Evolutionary conservation across 1,284 basidiomycete genomes (phyloP), one percentile per base, ranked within the genome.

Genomic region (Apiotrichum siamense): DNA sequence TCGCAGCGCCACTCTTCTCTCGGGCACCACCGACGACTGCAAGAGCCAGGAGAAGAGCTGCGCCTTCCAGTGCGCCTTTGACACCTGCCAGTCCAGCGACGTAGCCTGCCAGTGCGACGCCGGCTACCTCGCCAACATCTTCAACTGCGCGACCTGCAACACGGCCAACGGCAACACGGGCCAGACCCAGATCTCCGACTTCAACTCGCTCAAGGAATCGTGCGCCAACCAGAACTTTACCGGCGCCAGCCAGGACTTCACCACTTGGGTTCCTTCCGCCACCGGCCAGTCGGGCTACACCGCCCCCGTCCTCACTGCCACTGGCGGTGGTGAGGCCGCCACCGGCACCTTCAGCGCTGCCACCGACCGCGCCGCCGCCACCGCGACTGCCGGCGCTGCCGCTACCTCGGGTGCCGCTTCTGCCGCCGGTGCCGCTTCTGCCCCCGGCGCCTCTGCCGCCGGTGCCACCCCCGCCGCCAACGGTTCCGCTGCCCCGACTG

Each of bases 101-200:
- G 49, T 72, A 38, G 54, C 54, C 31, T 74, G 72, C 57, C 69
- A 72, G 58, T 74, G 72, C 58, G 47, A 57, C 59, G 60, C 44
- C 7, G 26, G 49, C 10, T 72, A 74, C 66, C 65, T 73, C 52
- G 52, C 57, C 40, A 68, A 65, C 65, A 70, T 74, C 56, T 74
- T 57, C 68, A 70, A 71, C 68, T 73, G 67, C 54, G 70, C 61
- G 18, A 63, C 63, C n/a, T 73, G 72, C 62, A 73, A 73, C 66
- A 67, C 69, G 21, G 66, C 62, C 58, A 73, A 72, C 64, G 52
- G 51, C 53, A 72, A 72, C 65, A 47, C 61, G 29, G 59, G 67
- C 20, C 7, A 11, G 12, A 74, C 71, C 32, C 52, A 54, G 23
- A 33, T 71, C 37, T 35, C 58, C 46, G 65, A 72, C 59, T 74